Evolutionary conservation across 176 grass and related monocot species (phyloP).

Genomic region (Eleusine indica): DNA sequence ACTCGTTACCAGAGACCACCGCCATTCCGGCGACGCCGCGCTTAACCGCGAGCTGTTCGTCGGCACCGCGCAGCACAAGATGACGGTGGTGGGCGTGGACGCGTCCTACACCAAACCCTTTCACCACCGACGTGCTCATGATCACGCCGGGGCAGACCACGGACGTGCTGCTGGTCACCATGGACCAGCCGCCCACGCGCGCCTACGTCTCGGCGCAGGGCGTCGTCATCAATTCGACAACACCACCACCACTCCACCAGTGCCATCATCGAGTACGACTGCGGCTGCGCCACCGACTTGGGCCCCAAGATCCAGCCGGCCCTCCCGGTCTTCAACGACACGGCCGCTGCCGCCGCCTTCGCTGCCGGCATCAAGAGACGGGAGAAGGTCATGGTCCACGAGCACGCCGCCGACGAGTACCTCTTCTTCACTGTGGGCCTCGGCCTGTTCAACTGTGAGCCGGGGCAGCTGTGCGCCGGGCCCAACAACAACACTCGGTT

Average conservation of each 20-base stretch:
- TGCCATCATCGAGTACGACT: conserved; percentile 74
- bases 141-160: conserved; percentile 89
- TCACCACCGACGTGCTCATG: conserved; percentile 59
- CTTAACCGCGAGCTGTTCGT: conserved; percentile 91
- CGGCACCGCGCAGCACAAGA: conserved; percentile 66
- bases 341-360: conserved; percentile 61
- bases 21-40: conserved; percentile 66
- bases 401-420: conserved; percentile 63
- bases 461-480: conserved; percentile 49
- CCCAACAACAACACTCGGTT: conserved; percentile 75
- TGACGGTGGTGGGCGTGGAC: conserved; percentile 85
- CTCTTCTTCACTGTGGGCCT: conserved; percentile 92
- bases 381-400: conserved; percentile 36
- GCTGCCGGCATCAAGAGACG: conserved; percentile 60
- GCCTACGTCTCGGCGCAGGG: conserved; percentile 93
- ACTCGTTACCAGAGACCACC: conserved; percentile 42
- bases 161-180: conserved; percentile 82
- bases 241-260: conserved; percentile 86
- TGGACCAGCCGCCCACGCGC: conserved; percentile 49
- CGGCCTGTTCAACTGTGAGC: conserved; percentile 73
- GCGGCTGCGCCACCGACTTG: background rate
- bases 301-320: conserved; percentile 35
- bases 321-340: conserved; percentile 87
- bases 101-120: conserved; percentile 89
- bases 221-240: conserved; percentile 75